Conservation (phyloP, 2,329 filamentous ascomycete genomes). For the Colletotrichum sp. region DNA sequence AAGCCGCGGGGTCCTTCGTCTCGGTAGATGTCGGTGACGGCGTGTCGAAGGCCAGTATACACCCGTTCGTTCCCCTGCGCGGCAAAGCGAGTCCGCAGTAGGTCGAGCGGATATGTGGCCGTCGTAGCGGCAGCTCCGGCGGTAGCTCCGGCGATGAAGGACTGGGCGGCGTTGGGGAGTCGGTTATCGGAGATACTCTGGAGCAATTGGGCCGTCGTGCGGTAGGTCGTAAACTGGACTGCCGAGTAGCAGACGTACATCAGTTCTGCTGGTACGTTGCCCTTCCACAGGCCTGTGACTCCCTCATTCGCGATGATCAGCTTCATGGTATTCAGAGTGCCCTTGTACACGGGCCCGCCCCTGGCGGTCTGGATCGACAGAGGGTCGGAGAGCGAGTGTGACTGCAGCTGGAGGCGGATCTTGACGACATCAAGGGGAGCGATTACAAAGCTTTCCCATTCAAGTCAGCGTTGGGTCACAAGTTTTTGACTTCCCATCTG, state of each 20-base stretch:
- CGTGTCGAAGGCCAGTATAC: slow-evolving; percentile 74
- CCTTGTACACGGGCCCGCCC: slow-evolving; percentile 68
- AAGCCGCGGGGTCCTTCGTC: slow-evolving; percentile 82
- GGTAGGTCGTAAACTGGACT: slow-evolving; percentile 89
- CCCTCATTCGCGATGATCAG: slow-evolving; percentile 84
- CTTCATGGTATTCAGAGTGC: slow-evolving; percentile 75
- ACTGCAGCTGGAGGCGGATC: slow-evolving; percentile 94
- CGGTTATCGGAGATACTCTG: slow-evolving; percentile 44
- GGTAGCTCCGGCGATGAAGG: slow-evolving; percentile 81
- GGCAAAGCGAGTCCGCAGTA: slow-evolving; percentile 94
- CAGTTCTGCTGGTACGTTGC: slow-evolving; percentile 93
- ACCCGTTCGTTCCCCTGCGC: slow-evolving; percentile 83
- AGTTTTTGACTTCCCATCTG: background rate
- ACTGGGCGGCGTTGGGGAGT: slow-evolving; percentile 72
- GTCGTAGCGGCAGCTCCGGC: slow-evolving; percentile 85
- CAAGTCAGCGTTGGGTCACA: slow-evolving; percentile 19
- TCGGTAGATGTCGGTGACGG: slow-evolving; percentile 73
- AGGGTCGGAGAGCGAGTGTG: slow-evolving; percentile 81
- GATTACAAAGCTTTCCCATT: slow-evolving; percentile 75
- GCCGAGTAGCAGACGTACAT: slow-evolving; percentile 93
- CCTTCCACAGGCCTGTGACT: slow-evolving; percentile 90
- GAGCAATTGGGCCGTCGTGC: slow-evolving; percentile 72
- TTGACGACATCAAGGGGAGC: slow-evolving; percentile 97
- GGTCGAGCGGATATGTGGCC: slow-evolving; percentile 88
- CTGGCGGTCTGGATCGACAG: slow-evolving; percentile 56